Conservation (phyloP, 2,329 filamentous ascomycete species). For the Aspergillus aculeatus region DNA sequence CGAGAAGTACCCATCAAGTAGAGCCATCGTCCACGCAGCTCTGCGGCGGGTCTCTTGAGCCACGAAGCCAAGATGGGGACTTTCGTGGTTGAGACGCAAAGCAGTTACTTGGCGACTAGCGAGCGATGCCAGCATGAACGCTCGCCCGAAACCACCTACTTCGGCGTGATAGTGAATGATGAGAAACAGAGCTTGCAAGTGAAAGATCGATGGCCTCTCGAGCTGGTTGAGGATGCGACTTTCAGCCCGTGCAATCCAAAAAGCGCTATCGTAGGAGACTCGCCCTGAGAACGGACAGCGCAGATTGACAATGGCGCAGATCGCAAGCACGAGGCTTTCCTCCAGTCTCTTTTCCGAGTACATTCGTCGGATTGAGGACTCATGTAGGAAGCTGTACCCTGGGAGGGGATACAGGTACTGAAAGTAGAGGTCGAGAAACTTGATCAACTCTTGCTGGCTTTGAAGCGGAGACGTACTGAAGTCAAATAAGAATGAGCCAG, state of each 20-base stretch:
- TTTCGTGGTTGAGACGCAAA: not conserved
- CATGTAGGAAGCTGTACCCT: constrained; percentile 1
- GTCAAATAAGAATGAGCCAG: too few species aligned
- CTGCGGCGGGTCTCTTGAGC: not conserved
- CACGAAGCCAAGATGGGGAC: not conserved
- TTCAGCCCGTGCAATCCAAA: not conserved
- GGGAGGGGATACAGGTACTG: not conserved
- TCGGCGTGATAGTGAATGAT: constrained; percentile 2
- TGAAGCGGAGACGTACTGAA: not conserved
- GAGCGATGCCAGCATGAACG: not conserved
- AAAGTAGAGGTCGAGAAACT: not conserved
- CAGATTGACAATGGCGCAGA: too few species aligned
- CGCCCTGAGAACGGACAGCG: too few species aligned
- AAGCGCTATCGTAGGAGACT: too few species aligned
- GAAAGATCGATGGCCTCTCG: not conserved
- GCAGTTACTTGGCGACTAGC: not conserved
- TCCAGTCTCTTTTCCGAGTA: not conserved
- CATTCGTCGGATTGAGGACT: not conserved
- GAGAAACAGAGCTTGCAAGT: not conserved
- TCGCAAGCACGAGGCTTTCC: too few species aligned
- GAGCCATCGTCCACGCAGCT: constrained; percentile 1
- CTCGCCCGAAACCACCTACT: not conserved
- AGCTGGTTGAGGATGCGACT: not conserved
- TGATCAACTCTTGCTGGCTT: not conserved
- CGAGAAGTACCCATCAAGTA: too few species aligned